Base-by-base conservation (phyloP, 2,329 filamentous ascomycete species). In the Helicocarpus griseus region DNA sequence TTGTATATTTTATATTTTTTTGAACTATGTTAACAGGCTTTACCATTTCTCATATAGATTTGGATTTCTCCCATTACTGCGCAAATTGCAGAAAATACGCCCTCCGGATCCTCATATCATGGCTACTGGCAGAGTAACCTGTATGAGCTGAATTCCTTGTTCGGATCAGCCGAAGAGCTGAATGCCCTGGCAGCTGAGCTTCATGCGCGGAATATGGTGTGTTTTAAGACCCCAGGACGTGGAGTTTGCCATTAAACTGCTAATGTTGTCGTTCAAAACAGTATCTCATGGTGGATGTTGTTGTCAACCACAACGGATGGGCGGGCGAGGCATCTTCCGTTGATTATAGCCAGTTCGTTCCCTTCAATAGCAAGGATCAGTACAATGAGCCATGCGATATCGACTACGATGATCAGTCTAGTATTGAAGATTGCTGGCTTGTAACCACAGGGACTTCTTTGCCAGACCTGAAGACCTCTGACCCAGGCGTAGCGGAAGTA, bases 391-490 rank as follows among this genome's bases (percentile, higher is more conserved):
- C 75, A 59, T 86, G 83, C 65, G 59, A 60, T 1, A 72, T 80
- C 49, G 26, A 83, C 63, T 83, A 81, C 65, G 61, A 64, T 33
- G 66, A 82, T 60, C 70, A 79, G 56, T 69, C 63, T 1, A 70
- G 63, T 22, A 61, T 65, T 2, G 62, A 69, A 36, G 33, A 67
- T 11, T 85, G 81, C 69, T 79, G 77, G 76, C 66, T 78, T 19
- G 76, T 76, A 19, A 73, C 75, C 53, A 69, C 69, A n/a, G 73
- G 70, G 13, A 74, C 79, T 13, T 71, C 74, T 0, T 75, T 87
- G 0, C 81, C 82, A 0, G 83, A 87, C 56, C 63, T 86, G 9
- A 69, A 79, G 51, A 86, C 83, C 0, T 73, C 77, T 38, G 68
- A 72, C 26, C 49, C 66, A 0, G 63, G 64, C 1, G 76, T 86